Conservation (phyloP, 345 rosid genomes). For the Populus euphratica region DNA sequence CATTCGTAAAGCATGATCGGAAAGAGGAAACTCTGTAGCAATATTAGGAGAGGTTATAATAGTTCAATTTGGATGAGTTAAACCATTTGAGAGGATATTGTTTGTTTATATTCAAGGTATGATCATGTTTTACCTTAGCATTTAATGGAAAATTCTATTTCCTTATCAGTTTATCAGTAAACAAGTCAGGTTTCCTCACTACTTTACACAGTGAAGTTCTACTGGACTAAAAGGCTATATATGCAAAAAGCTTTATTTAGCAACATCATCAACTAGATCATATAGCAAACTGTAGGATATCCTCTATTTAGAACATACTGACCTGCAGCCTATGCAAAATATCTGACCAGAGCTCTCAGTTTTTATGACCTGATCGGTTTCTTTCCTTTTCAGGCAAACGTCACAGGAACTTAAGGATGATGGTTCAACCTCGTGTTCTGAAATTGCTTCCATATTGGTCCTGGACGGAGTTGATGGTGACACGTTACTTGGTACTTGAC, state of each 20-base stretch:
- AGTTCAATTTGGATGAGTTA: no score
- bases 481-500: background rate
- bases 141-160: no score
- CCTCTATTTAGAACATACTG: background rate
- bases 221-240: no score
- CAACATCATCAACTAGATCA: background rate
- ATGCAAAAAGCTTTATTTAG: background rate
- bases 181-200: background rate
- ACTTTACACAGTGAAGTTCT: no score
- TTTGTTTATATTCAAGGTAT: no score
- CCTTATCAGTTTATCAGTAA: background rate
- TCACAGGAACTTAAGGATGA: slow-evolving; percentile 1
- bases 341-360: background rate
- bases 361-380: background rate
- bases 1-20: no score
- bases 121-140: no score
- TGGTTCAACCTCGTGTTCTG: background rate
- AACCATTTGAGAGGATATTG: no score
- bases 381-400: background rate
- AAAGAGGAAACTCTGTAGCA: no score
- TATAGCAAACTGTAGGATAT: background rate
- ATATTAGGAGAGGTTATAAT: no score
- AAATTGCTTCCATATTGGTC: background rate
- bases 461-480: background rate
- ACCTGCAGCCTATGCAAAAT: slow-evolving; percentile 2